Percentiles rank a stretch among this genome's conserved stretches.
These are phyloP conservation scores for Schwanniomyces yamadae DNA, from an alignment of 805 yeast species.

Conservation along the genomic window DNA sequence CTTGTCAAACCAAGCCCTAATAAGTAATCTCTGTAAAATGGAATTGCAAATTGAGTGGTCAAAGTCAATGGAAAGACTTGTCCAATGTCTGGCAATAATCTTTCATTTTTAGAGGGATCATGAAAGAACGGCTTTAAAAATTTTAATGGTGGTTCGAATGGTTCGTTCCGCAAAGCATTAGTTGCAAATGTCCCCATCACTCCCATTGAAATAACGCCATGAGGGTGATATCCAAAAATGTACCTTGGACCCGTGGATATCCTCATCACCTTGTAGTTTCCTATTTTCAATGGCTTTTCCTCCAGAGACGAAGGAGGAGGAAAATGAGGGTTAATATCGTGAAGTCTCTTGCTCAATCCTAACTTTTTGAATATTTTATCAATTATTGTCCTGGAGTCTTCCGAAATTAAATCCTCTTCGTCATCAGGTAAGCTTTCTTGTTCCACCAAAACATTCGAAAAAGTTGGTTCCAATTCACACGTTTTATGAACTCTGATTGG, in stretches of 20 bases:
- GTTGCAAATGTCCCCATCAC: constrained; percentile 82
- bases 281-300: constrained; percentile 7
- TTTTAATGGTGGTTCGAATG: constrained; percentile 35
- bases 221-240: constrained; percentile 93
- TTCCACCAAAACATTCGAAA: constrained; percentile 37
- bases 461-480: constrained; percentile 70
- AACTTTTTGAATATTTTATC: constrained; percentile 35
- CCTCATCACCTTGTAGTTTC: constrained; percentile 17
- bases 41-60: constrained; percentile 77
- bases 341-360: constrained; percentile 38
- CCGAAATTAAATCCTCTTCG: constrained; percentile 44
- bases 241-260: constrained; percentile 67
- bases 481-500: constrained; percentile 75
- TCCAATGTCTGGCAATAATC: constrained; percentile 78
- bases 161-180: constrained; percentile 42
- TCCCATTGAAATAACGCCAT: constrained; percentile 92
- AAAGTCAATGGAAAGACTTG: constrained; percentile 75
- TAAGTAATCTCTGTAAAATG: constrained; percentile 84
- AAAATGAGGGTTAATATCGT: constrained; percentile 19
- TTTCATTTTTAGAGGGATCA: constrained; percentile 70
- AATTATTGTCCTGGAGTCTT: constrained; percentile 32
- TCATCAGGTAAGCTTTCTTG: constrained; percentile 28
- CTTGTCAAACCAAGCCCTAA: constrained; percentile 80
- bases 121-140: constrained; percentile 38
- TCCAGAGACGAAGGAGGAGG: constrained; percentile 8